Evolutionary conservation across 306 rosid genomes (phyloP).

Genomic region (Potentilla sterilis): DNA sequence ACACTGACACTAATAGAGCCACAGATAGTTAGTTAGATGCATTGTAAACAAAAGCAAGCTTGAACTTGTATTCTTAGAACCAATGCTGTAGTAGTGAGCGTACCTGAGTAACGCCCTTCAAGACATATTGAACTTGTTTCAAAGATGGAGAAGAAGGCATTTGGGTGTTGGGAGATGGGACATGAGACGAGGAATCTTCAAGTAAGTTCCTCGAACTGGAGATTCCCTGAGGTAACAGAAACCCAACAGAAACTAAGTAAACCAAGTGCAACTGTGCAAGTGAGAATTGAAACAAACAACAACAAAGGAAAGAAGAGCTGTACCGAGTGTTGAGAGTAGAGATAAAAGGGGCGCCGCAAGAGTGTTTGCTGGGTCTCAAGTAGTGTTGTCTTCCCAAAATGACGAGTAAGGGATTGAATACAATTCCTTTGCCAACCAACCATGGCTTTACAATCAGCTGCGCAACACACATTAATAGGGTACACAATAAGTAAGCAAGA

Average conservation of each 20-base stretch:
- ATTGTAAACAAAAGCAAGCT: background rate
- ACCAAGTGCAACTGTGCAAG: background rate
- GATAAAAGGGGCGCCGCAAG: background rate
- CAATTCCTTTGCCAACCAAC: constrained; percentile 69
- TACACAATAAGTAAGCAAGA: too few species aligned
- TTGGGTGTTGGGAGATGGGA: constrained; percentile 38
- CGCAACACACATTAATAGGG: background rate
- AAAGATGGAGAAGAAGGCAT: constrained; percentile 46
- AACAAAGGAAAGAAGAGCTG: background rate
- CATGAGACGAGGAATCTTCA: constrained; percentile 31
- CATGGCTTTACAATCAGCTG: constrained; percentile 28
- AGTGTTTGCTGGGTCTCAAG: background rate
- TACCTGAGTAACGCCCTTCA: constrained; percentile 83
- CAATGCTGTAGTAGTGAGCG: background rate
- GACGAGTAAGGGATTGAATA: constrained; percentile 47
- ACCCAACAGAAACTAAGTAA: background rate
- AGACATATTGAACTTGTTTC: constrained; percentile 58
- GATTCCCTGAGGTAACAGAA: constrained; percentile 52
- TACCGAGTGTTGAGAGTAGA: constrained; percentile 53
- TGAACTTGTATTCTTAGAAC: background rate
- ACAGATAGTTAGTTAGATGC: background rate
- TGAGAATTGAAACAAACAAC: background rate
- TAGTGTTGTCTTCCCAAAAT: constrained; percentile 34
- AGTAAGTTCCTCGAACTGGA: constrained; percentile 58
- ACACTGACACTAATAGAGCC: background rate